Percentiles rank a stretch among this genome's conserved stretches.
Evolutionary conservation across 805 yeast genomes (phyloP).

Genomic region (Candida sanyiensis): DNA sequence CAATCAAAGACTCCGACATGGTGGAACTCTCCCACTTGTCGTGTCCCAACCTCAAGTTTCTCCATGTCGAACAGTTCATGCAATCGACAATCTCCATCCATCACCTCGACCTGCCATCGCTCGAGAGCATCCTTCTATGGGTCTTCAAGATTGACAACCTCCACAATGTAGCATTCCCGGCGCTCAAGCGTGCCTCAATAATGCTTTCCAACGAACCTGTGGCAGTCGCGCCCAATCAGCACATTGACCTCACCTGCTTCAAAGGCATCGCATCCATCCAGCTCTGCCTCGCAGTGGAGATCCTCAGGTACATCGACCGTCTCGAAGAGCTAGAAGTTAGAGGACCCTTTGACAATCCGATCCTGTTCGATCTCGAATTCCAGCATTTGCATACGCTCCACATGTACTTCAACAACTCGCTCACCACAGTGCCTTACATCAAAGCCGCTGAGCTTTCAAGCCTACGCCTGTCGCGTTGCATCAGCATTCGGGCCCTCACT

Average conservation of each 20-base stretch:
- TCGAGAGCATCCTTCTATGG: conserved; percentile 11
- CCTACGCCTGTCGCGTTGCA: conserved; percentile 13
- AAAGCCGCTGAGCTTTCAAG: conserved; percentile 9
- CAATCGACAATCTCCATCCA: conserved; percentile 10
- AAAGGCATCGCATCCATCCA: conserved; percentile 7
- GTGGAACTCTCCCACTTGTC: conserved; percentile 4
- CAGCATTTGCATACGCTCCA: conserved; percentile 6
- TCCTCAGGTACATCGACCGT: conserved; percentile 7
- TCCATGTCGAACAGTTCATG: conserved; percentile 18
- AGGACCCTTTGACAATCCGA: conserved; percentile 13
- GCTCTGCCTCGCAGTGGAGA: conserved; percentile 15
- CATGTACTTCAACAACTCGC: conserved; percentile 12
- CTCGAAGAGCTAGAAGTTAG: conserved; percentile 13
- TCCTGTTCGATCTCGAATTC: conserved; percentile 7
- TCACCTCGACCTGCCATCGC: conserved; percentile 11
- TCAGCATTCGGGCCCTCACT: conserved; percentile 6
- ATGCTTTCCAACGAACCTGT: conserved; percentile 19
- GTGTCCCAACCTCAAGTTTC: conserved; percentile 8
- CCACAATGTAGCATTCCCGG: conserved; percentile 9
- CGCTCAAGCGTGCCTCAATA: conserved; percentile 9
- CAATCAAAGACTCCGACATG: conserved; percentile 14
- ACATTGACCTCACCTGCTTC: conserved; percentile 13
- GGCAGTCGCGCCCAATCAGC: background rate
- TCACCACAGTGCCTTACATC: conserved; percentile 11
- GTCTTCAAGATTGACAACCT: conserved; percentile 10